A percentile compares a stretch with the other conserved stretches of the same genome.
These are phyloP conservation scores for Termitomyces sp. DNA, from an alignment of 768 basidiomycete genomes.

Conservation along the genomic window DNA sequence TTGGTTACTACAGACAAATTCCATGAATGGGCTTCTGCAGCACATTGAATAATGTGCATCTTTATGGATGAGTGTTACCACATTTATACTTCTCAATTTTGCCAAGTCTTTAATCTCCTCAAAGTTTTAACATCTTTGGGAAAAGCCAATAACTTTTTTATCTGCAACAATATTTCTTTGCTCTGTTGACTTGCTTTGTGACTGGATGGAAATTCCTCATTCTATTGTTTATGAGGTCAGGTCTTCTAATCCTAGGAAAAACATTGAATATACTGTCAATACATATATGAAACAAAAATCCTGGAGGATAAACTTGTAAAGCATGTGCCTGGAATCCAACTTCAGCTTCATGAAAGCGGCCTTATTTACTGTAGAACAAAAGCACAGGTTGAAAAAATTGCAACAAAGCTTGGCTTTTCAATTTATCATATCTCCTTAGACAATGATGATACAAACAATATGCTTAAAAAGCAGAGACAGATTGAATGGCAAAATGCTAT, in stretches of 20 bases:
- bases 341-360: neutral
- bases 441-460: neutral
- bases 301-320: neutral
- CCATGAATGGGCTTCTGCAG: neutral
- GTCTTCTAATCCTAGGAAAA: neutral
- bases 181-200: neutral
- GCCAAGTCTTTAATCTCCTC: neutral
- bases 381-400: neutral
- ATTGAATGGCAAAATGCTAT: neutral
- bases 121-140: neutral
- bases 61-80: neutral
- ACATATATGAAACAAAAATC: neutral
- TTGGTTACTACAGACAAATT: neutral
- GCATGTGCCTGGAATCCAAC: neutral
- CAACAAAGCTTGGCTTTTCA: neutral
- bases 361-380: neutral
- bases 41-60: neutral
- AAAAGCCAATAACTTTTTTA: neutral
- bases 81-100: neutral
- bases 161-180: slow-evolving; percentile 1
- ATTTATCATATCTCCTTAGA: neutral
- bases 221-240: neutral
- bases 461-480: neutral
- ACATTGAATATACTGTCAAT: neutral
- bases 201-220: neutral